Conservation (phyloP, 73 alveolate species). For the Blepharisma stoltei region DNA sequence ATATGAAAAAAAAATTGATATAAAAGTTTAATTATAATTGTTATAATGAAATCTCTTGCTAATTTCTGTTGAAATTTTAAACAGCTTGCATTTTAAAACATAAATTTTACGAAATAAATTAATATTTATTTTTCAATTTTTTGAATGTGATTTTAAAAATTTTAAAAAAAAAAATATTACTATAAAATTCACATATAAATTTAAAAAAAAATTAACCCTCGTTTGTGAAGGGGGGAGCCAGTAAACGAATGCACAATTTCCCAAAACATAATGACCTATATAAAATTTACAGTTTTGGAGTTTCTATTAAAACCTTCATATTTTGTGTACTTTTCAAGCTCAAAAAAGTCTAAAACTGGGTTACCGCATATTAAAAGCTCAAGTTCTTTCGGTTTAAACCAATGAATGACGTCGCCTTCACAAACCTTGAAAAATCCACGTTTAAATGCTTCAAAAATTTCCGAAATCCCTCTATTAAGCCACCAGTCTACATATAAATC, state of each 20-base stretch:
- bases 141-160: too few relatives aligned
- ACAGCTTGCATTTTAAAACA: too few relatives aligned
- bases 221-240: too few relatives aligned
- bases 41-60: too few relatives aligned
- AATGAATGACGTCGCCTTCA: slow-evolving; percentile 56
- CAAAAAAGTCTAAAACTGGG: slow-evolving; percentile 69
- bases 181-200: too few relatives aligned
- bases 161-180: too few relatives aligned
- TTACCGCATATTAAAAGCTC: slow-evolving; percentile 86
- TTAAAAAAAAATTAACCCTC: too few relatives aligned
- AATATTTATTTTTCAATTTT: too few relatives aligned
- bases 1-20: too few relatives aligned
- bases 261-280: slow-evolving; percentile 14
- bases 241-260: slow-evolving; percentile 20
- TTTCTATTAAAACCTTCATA: slow-evolving; percentile 47
- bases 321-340: slow-evolving; percentile 59
- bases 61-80: too few relatives aligned
- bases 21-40: too few relatives aligned
- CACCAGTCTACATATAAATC: slow-evolving; percentile 83
- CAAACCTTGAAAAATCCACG: slow-evolving; percentile 73
- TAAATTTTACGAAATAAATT: too few relatives aligned
- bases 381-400: slow-evolving; percentile 79
- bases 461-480: slow-evolving; percentile 73
- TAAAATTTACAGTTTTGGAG: not conserved
- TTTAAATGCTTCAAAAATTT: slow-evolving; percentile 63